Percentiles rank a stretch among this genome's conserved stretches.
Evolutionary conservation across 192 early-diverging fungal genomes (phyloP).

Genomic region (Entomortierella parvispora): DNA sequence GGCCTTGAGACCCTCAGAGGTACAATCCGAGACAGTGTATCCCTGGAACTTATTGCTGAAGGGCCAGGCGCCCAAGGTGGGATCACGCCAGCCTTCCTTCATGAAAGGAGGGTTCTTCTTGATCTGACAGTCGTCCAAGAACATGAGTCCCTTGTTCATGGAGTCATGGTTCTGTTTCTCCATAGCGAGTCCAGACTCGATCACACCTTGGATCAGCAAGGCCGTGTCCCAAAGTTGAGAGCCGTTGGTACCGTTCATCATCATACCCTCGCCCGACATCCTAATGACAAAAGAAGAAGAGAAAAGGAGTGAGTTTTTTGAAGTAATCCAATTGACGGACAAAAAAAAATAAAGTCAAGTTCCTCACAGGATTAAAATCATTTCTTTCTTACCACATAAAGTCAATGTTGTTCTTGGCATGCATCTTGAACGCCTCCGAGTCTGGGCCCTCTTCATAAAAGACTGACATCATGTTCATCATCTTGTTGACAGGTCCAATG

Average conservation of each 20-base stretch:
- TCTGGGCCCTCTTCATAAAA: slow-evolving; percentile 89
- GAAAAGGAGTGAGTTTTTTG: background rate
- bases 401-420: slow-evolving; percentile 78
- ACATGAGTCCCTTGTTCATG: slow-evolving; percentile 77
- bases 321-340: too few species aligned
- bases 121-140: slow-evolving; percentile 91
- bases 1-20: slow-evolving; percentile 90
- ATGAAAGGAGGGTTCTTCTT: slow-evolving; percentile 74
- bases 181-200: slow-evolving; percentile 81
- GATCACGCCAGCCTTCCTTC: slow-evolving; percentile 80
- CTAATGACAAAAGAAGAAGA: slow-evolving; percentile 12
- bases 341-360: too few species aligned
- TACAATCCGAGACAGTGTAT: slow-evolving; percentile 96
- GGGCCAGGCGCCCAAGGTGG: slow-evolving; percentile 94
- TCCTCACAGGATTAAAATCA: background rate
- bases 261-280: slow-evolving; percentile 89
- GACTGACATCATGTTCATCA: slow-evolving; percentile 88
- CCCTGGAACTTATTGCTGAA: slow-evolving; percentile 94
- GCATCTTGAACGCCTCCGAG: slow-evolving; percentile 79
- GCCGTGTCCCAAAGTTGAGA: slow-evolving; percentile 97
- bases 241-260: slow-evolving; percentile 96
- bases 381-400: slow-evolving; percentile 79
- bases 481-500: slow-evolving; percentile 96
- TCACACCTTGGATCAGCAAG: slow-evolving; percentile 84
- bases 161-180: slow-evolving; percentile 73